Conservation (phyloP, 139 green algal genomes). For the Coelastrella sp. region DNA sequence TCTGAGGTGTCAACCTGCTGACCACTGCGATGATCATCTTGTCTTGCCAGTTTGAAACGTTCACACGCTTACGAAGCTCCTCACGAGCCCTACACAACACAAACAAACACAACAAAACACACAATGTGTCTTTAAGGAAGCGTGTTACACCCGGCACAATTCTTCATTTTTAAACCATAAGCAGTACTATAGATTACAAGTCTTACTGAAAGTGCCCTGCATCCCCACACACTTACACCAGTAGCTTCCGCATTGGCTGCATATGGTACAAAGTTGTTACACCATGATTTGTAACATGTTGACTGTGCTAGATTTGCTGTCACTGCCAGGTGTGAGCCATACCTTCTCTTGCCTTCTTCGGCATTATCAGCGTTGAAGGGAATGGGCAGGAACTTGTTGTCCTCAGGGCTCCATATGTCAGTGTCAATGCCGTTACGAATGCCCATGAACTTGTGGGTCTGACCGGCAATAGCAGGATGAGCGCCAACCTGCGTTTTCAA, state of each 20-base stretch:
- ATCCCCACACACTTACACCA: neutral
- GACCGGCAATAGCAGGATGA: conserved; percentile 45
- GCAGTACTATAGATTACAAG: too few species aligned
- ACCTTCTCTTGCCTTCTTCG: conserved; percentile 59
- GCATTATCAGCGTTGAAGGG: conserved; percentile 57
- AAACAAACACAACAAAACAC: neutral
- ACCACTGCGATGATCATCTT: conserved; percentile 79
- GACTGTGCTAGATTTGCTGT: too few species aligned
- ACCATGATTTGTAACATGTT: neutral
- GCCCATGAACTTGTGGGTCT: conserved; percentile 83
- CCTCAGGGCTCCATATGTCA: conserved; percentile 95
- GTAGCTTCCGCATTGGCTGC: too few species aligned
- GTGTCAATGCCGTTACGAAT: conserved; percentile 97
- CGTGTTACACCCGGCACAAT: too few species aligned
- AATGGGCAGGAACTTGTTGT: conserved; percentile 83
- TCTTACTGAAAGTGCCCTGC: too few species aligned
- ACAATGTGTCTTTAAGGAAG: too few species aligned
- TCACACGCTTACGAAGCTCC: conserved; percentile 75
- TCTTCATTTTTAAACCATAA: too few species aligned
- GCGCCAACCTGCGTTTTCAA: conserved; percentile 48
- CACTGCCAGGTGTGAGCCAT: too few species aligned
- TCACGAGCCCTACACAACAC: conserved; percentile 1
- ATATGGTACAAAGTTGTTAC: neutral
- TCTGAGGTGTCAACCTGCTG: conserved; percentile 87
- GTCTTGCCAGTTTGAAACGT: conserved; percentile 73